Percentiles rank a stretch among this genome's conserved stretches.
Evolutionary conservation across 441 rosid genomes (phyloP).

Genomic region (Populus hybrid): DNA sequence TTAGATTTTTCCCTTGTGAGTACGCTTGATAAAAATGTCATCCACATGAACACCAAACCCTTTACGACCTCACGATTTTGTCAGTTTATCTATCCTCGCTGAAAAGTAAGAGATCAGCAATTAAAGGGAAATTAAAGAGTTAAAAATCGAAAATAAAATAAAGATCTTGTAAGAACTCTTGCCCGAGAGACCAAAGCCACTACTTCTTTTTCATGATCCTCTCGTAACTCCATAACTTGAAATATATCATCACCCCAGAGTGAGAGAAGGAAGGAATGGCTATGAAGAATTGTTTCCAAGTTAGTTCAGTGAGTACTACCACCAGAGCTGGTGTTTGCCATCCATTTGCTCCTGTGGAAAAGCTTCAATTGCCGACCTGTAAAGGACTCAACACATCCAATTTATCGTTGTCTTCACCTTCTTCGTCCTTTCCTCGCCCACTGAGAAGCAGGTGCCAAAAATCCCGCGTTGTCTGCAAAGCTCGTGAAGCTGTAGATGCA

Average conservation of each 20-base stretch:
- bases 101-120: conserved; percentile 8
- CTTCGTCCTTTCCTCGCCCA: conserved; percentile 12
- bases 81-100: conserved; percentile 29
- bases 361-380: conserved; percentile 29
- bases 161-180: not conserved
- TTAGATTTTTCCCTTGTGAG: not conserved
- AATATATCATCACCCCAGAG: not conserved
- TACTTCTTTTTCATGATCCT: conserved; percentile 10
- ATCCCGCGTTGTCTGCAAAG: conserved; percentile 47
- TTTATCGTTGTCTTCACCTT: conserved; percentile 21
- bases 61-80: conserved; percentile 34
- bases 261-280: conserved; percentile 30
- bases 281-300: conserved; percentile 42
- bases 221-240: not conserved
- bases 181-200: conserved; percentile 25
- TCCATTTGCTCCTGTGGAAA: conserved; percentile 27
- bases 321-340: conserved; percentile 26
- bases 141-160: not conserved
- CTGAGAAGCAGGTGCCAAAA: conserved; percentile 25
- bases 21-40: conserved; percentile 8
- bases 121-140: not conserved
- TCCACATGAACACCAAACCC: conserved; percentile 33
- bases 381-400: conserved; percentile 24
- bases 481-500: conserved; percentile 53
- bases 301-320: conserved; percentile 28